Base-by-base conservation (phyloP, 2,329 filamentous ascomycete genomes). In the Penicillium digitatum region DNA sequence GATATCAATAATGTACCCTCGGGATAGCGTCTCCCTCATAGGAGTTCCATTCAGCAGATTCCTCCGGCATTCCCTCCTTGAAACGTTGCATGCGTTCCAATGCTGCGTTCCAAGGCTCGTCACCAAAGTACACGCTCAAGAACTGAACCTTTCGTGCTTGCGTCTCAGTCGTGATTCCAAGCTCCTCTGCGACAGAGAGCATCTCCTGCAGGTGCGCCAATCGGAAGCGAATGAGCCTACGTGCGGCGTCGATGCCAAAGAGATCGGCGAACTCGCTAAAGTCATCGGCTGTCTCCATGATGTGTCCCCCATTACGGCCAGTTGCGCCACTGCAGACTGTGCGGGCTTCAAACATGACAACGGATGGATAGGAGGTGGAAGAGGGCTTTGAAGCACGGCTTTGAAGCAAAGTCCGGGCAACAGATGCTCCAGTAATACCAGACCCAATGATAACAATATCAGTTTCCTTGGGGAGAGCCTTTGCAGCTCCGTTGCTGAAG, bases 281-380 rank as follows among this genome's bases (percentile, higher is more conserved):
- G 4, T 64, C 62, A 31, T 70, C 65, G 4, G 52, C 66, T 8
- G 66, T 63, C 11, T 68, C 62, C 1, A 69, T 48, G 11, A 72
- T 69, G 31, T 71, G 69, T 0, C 68, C 70, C 0, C 70, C 70
- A 51, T 72, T 72, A 3, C 69, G 68, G 1, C 70, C 70, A 0
- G 69, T 72, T 1, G 70, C 70, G 12, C 70, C 70, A 12, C 61
- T 66, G 42, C 70, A 72, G 12, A 68, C 46, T 22, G 62, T 60
- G 16, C 70, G 68, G 0, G 69, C 68, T 52, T 72, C 70, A 1
- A 72, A 58, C 22, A 72, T 62, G 2, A 67, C 56, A 3, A 72
- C 35, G 0, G 57, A 51, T 26, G 55, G 26, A n/a, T 35, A 18
- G 6, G 35, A 39, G 46, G n/a, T 43, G 20, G 57, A 46, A 2